Conservation (phyloP, 2,329 filamentous ascomycete species). For the Cladosporium cucumerinum region DNA sequence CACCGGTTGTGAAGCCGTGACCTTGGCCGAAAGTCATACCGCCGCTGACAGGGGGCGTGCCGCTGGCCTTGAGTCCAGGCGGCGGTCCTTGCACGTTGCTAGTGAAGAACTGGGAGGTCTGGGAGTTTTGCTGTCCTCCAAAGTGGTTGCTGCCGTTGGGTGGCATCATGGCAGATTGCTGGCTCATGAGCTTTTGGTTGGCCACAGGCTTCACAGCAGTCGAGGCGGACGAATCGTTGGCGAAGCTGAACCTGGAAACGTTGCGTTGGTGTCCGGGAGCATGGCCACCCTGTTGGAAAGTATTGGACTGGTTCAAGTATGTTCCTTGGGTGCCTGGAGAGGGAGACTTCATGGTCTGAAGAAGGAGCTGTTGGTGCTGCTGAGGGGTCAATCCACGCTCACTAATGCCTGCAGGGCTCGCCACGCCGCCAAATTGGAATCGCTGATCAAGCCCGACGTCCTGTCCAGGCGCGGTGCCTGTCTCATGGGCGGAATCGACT, state of each 20-base stretch:
- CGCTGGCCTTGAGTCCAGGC: slow-evolving; percentile 90
- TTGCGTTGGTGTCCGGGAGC: slow-evolving; percentile 70
- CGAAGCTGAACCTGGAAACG: slow-evolving; percentile 83
- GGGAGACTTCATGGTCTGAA: slow-evolving; percentile 55
- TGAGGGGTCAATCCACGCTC: slow-evolving; percentile 75
- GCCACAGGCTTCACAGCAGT: slow-evolving; percentile 71
- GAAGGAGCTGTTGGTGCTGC: slow-evolving; percentile 66
- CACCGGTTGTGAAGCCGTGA: slow-evolving; percentile 71
- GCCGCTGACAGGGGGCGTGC: slow-evolving; percentile 79
- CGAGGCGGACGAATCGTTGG: slow-evolving; percentile 64
- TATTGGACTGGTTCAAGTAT: slow-evolving; percentile 38
- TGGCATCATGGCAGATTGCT: slow-evolving; percentile 83
- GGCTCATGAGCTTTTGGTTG: slow-evolving; percentile 76
- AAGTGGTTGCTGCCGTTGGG: slow-evolving; percentile 44
- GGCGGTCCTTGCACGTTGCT: slow-evolving; percentile 88
- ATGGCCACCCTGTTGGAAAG: slow-evolving; percentile 50
- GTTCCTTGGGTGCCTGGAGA: slow-evolving; percentile 39
- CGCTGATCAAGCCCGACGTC: slow-evolving; percentile 31
- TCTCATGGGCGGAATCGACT: slow-evolving; percentile 58
- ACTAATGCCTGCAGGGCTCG: slow-evolving; percentile 59
- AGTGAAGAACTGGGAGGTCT: slow-evolving; percentile 71
- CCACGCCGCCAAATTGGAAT: slow-evolving; percentile 33
- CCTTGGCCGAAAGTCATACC: slow-evolving; percentile 86
- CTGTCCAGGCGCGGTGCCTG: slow-evolving; percentile 64
- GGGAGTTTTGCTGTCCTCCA: slow-evolving; percentile 52